Evolutionary conservation across 148 eudicot genomes (phyloP).

Genomic region (Spergularia bocconei): DNA sequence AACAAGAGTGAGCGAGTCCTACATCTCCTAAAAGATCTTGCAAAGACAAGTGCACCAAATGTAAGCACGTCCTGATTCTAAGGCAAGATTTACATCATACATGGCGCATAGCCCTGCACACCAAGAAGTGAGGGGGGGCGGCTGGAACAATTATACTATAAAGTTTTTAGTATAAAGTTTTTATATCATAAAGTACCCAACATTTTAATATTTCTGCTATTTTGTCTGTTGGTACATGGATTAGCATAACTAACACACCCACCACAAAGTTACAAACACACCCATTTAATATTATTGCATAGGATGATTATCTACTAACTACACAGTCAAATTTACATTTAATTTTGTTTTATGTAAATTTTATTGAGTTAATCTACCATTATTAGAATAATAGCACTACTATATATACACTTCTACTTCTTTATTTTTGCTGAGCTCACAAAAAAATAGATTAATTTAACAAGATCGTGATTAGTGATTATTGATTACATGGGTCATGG

Average conservation of each 20-base stretch:
- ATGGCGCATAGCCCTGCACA: background rate
- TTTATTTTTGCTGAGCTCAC: background rate
- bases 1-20: background rate
- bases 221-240: background rate
- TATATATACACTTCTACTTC: background rate
- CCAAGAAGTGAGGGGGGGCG: constrained; percentile 15
- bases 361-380: background rate
- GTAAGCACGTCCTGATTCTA: background rate
- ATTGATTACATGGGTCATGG: constrained; percentile 17
- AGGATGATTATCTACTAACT: background rate
- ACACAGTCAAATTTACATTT: background rate
- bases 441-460: constrained; percentile 11
- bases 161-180: background rate
- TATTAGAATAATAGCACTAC: background rate
- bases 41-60: background rate
- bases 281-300: background rate
- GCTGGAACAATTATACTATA: background rate
- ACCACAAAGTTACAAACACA: background rate
- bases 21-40: background rate
- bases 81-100: background rate
- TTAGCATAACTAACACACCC: constrained; percentile 6
- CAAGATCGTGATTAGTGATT: constrained; percentile 23
- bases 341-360: background rate
- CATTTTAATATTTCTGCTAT: background rate
- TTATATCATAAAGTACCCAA: background rate